Evolutionary conservation across 2,329 filamentous ascomycete genomes (phyloP).

Genomic region (Lecanosticta acicola): DNA sequence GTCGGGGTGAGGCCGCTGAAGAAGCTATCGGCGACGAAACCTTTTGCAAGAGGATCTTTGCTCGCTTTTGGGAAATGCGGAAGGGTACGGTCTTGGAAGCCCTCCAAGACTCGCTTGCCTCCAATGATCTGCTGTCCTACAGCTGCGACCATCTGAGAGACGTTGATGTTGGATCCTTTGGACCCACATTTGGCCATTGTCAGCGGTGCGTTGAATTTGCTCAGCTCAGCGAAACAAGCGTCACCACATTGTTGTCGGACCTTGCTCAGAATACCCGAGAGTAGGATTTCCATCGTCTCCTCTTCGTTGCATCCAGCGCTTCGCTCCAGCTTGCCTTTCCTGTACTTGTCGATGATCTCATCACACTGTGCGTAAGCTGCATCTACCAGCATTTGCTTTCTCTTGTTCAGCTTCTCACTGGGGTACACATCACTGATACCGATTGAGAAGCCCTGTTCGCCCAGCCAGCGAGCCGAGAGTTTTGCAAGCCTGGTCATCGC

Average conservation of each 20-base stretch:
- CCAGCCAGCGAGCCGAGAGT: slow-evolving; percentile 80
- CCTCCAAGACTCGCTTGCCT: slow-evolving; percentile 84
- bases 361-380: slow-evolving; percentile 77
- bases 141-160: slow-evolving; percentile 96
- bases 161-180: slow-evolving; percentile 96
- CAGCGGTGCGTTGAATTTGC: slow-evolving; percentile 83
- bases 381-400: slow-evolving; percentile 71
- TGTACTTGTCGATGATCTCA: slow-evolving; percentile 74
- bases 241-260: slow-evolving; percentile 88
- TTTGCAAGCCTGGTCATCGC: slow-evolving; percentile 94
- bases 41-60: slow-evolving; percentile 87
- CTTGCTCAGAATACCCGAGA: slow-evolving; percentile 85
- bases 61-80: slow-evolving; percentile 95
- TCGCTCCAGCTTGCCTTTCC: slow-evolving; percentile 74
- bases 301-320: slow-evolving; percentile 86
- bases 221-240: slow-evolving; percentile 83
- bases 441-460: slow-evolving; percentile 91
- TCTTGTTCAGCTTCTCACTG: slow-evolving; percentile 60
- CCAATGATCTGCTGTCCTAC: slow-evolving; percentile 98
- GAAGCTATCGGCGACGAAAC: slow-evolving; percentile 96
- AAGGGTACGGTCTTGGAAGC: slow-evolving; percentile 90
- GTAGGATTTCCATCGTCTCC: slow-evolving; percentile 81
- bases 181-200: slow-evolving; percentile 97
- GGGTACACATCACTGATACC: slow-evolving; percentile 94
- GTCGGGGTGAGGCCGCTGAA: slow-evolving; percentile 84